phyloP scores from a whole-genome alignment of 164 flowering plant species.

The Echeveria elegans region DNA sequence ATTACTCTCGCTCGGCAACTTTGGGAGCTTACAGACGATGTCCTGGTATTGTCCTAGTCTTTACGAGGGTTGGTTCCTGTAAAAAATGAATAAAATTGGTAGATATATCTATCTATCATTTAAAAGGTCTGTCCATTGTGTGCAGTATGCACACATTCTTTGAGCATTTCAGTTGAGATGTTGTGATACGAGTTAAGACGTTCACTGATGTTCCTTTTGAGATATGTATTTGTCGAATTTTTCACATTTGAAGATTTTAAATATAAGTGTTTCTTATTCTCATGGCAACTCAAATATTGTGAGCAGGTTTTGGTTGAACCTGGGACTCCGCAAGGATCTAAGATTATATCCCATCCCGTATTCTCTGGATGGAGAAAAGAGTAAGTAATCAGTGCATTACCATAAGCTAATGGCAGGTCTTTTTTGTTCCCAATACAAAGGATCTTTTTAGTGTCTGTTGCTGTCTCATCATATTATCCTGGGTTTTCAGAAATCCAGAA shows the following conservation, averaged over 20 bases:
- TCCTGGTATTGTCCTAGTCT: constrained; percentile 52
- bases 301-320: constrained; percentile 89
- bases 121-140: not conserved
- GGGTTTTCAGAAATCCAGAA: constrained; percentile 53
- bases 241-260: not conserved
- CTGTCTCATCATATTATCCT: not conserved
- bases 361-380: constrained; percentile 92
- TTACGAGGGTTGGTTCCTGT: not conserved
- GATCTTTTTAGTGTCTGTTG: not conserved
- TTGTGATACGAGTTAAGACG: not conserved
- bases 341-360: constrained; percentile 83
- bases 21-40: constrained; percentile 86
- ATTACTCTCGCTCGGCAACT: constrained; percentile 87
- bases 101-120: not conserved
- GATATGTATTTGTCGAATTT: not conserved
- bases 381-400: constrained; percentile 26
- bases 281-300: constrained; percentile 7
- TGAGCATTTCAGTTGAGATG: not conserved
- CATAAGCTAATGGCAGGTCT: not conserved
- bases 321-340: constrained; percentile 90
- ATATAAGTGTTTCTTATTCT: not conserved
- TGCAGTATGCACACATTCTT: too few relatives aligned
- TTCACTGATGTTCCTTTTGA: not conserved
- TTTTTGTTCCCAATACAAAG: not conserved
- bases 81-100: not conserved